Percentiles rank a stretch among this genome's conserved stretches.
Conservation (phyloP, 208 protist species). For the Crithidia expoeki region DNA sequence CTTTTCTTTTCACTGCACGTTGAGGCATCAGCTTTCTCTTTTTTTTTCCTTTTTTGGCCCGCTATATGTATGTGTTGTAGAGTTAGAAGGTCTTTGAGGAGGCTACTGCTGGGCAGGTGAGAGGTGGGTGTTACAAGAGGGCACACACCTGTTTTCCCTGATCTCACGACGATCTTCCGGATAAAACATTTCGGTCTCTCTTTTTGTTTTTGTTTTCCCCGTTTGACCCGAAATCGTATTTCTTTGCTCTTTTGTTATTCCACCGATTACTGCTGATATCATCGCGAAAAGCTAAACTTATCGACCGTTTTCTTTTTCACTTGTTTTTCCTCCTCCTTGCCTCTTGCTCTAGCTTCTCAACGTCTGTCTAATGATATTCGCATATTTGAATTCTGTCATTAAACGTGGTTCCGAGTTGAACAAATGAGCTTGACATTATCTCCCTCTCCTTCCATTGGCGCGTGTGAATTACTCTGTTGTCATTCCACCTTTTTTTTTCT, state of each 20-base stretch:
- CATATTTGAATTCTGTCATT: neutral
- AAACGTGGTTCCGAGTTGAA: constrained; percentile 6
- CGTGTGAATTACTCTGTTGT: neutral
- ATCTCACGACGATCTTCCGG: neutral
- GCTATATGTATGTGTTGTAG: neutral
- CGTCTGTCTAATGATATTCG: neutral
- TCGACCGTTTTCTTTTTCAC: neutral
- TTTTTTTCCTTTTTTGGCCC: constrained; percentile 5
- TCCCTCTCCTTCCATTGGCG: neutral
- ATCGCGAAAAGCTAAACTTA: constrained; percentile 5
- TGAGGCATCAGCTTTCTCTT: neutral
- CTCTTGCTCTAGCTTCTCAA: constrained; percentile 1
- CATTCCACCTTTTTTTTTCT: neutral
- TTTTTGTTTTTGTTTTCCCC: neutral
- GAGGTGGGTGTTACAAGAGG: neutral
- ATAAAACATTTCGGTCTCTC: neutral
- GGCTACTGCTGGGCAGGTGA: neutral
- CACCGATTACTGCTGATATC: constrained; percentile 1
- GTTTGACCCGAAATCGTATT: neutral
- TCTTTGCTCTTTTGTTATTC: neutral
- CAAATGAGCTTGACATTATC: neutral
- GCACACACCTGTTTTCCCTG: neutral
- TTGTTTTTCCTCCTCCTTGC: constrained; percentile 18
- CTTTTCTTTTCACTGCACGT: constrained; percentile 1
- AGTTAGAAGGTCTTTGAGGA: neutral